Conservation (phyloP, 371 early-diverging fungal genomes). For the Lichtheimia hyalospora region DNA sequence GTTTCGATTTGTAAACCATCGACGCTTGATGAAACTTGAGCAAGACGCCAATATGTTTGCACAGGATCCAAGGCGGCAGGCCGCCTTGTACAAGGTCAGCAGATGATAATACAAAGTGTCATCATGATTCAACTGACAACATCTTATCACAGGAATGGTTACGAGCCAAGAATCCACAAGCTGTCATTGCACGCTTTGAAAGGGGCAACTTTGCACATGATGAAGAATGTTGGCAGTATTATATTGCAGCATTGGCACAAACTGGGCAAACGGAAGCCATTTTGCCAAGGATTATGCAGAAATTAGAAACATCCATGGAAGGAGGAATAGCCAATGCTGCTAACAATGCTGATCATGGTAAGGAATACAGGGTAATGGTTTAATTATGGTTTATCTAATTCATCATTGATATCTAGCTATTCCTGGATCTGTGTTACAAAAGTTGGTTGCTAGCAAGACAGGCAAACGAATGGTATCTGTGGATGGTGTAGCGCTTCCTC, state of each 20-base stretch:
- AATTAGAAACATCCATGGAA: constrained; percentile 50
- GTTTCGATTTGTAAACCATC: constrained; percentile 44
- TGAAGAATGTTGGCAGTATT: constrained; percentile 67
- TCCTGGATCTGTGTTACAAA: constrained; percentile 36
- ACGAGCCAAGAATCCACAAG: constrained; percentile 58
- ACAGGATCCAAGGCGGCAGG: constrained; percentile 64
- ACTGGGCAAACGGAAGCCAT: constrained; percentile 65
- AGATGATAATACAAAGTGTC: background rate
- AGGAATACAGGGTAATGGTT: background rate
- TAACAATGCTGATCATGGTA: constrained; percentile 9
- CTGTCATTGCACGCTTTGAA: constrained; percentile 73
- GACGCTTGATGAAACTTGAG: constrained; percentile 63
- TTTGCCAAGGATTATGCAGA: constrained; percentile 63
- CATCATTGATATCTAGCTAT: constrained; percentile 7
- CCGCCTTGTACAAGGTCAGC: constrained; percentile 68
- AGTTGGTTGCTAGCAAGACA: constrained; percentile 31
- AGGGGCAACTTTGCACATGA: constrained; percentile 63
- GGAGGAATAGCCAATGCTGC: constrained; percentile 1
- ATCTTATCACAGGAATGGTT: constrained; percentile 56
- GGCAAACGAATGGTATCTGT: constrained; percentile 18
- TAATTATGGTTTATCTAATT: background rate
- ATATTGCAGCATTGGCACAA: constrained; percentile 69
- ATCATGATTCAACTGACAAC: background rate
- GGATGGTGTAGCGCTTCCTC: constrained; percentile 17
- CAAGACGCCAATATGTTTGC: constrained; percentile 67